phyloP scores from a whole-genome alignment of 106 monocot species.

The Amphibolis antarctica region DNA sequence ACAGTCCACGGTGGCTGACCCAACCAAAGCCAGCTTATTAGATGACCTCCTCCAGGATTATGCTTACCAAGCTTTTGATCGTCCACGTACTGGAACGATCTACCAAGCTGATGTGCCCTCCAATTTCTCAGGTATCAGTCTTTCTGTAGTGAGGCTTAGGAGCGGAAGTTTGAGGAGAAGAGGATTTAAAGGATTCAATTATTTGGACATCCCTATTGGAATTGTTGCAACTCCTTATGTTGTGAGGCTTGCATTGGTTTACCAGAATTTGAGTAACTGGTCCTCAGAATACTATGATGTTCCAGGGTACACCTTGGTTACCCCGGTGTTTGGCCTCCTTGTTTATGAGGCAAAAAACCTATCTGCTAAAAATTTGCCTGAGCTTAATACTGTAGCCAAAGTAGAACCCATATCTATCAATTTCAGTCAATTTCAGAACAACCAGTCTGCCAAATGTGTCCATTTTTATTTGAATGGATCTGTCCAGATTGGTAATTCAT shows the following conservation, averaged over 20 bases:
- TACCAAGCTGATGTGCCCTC: slow-evolving; percentile 36
- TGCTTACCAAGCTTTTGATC: slow-evolving; percentile 49
- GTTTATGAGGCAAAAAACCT: slow-evolving; percentile 65
- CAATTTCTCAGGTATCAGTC: slow-evolving; percentile 53
- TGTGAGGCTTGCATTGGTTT: slow-evolving; percentile 46
- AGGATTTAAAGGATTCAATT: slow-evolving; percentile 42
- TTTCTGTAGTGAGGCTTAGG: slow-evolving; percentile 50
- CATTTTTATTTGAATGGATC: slow-evolving; percentile 52
- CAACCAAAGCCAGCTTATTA: slow-evolving; percentile 23
- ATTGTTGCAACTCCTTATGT: slow-evolving; percentile 52
- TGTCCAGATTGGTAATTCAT: slow-evolving; percentile 37
- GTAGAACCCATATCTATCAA: slow-evolving; percentile 40
- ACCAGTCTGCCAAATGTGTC: slow-evolving; percentile 35
- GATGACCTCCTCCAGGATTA: slow-evolving; percentile 70
- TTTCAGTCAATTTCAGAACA: slow-evolving; percentile 45
- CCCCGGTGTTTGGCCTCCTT: slow-evolving; percentile 17
- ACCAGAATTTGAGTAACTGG: slow-evolving; percentile 22
- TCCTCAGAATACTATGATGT: slow-evolving; percentile 14
- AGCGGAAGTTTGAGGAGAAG: slow-evolving; percentile 60
- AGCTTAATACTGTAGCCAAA: slow-evolving; percentile 38
- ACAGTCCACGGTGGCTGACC: slow-evolving; percentile 5
- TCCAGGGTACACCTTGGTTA: slow-evolving; percentile 10
- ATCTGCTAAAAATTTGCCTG: slow-evolving; percentile 30
- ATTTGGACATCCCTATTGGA: slow-evolving; percentile 57
- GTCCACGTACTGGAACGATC: slow-evolving; percentile 48